Evolutionary conservation across 2,329 filamentous ascomycete genomes (phyloP), one percentile per base, ranked within the genome.

Genomic region (Diaporthe amygdali): DNA sequence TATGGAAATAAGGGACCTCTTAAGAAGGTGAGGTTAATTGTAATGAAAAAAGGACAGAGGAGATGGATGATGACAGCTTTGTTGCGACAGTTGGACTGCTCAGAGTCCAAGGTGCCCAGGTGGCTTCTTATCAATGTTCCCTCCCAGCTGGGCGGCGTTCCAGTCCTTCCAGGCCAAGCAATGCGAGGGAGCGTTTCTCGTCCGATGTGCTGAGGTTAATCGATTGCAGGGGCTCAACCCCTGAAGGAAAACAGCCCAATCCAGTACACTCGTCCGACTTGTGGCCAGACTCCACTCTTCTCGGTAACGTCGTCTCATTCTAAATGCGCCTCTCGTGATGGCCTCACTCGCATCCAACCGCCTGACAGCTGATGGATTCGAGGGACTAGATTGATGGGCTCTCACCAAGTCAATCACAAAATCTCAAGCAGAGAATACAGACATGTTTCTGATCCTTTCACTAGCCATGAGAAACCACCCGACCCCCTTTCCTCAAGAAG

Each of bases 211-310:
- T 47, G 25, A 22, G 39, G 3, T 12, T 39, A 6, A 37, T 54
- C 47, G 55, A 71, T 66, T 71, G 59, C 70, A 71, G 66, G 70
- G 70, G 56, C 66, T 49, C 2, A 17, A 51, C 55, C 70, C 66
- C 70, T 68, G 66, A 37, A 25, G 44, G 20, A 47, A 55, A 66
- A 44, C 55, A 68, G 55, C 66, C 49, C 41, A 55, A 25, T 22
- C 12, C 30, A 59, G 51, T 34, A 20, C 49, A 39, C 32, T 71
- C 54, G 70, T 63, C 66, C 63, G 70, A 69, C 70, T 69, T 64
- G 70, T 71, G 70, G 70, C 20, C 66, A 64, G 70, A 69, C 70
- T 44, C 55, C 47, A 51, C 54, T 34, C 22, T 47, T 12, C 8
- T 39, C n/a, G 41, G 14, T 1, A 15, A 30, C n/a, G n/a, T 22